Evolutionary conservation across 169 alveolate genomes (phyloP), one percentile per base, ranked within the genome.

Genomic region (Plasmodium gaboni): DNA sequence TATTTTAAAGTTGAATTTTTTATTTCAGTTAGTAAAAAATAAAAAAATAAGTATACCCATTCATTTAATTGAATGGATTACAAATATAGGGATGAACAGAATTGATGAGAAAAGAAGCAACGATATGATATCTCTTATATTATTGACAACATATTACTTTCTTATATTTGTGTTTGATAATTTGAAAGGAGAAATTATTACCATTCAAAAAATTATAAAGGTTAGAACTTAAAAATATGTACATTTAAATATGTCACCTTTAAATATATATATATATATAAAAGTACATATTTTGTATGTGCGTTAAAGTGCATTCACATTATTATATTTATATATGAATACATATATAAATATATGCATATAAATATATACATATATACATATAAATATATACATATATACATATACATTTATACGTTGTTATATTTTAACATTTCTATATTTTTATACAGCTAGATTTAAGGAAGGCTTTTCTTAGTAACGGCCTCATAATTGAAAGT

Each of bases 361-460:
- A 2, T 68, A 46, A 3, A 22, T 38, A 7, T 38, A 46, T 68
- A 68, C 46, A 32, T 44, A 68, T 22, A 42, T 44, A 19, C 59
- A 38, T 67, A 68, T 44, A 68, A 1, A 68, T 13, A 44, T 44
- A 68, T 46, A 15, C 48, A 13, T 46, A 68, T 61, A 17, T 61
- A 15, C 44, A 61, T 61, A 55, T 53, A 53, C 17, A 0, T 60
- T 6, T 61, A 61, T 61, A 22, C 1, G 15, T 12, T 17, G n/a
- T 60, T n/a, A 17, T 10, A 17, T n/a, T 15, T 22, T 17, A 9
- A 22, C 61, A 74, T 60, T 5, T 60, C 19, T 24, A 61, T 8
- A 67, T 74, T n/a, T 50, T 32, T 61, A 19, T 68, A 13, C 53
- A 74, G 70, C 6, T 61, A 19, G 64, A 55, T 13, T 55, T 55